A percentile compares a stretch with the other conserved stretches of the same genome.
These are phyloP conservation scores for Flaveria ramosissima DNA, from an alignment of 129 eudicot genomes.

Conservation along the genomic window DNA sequence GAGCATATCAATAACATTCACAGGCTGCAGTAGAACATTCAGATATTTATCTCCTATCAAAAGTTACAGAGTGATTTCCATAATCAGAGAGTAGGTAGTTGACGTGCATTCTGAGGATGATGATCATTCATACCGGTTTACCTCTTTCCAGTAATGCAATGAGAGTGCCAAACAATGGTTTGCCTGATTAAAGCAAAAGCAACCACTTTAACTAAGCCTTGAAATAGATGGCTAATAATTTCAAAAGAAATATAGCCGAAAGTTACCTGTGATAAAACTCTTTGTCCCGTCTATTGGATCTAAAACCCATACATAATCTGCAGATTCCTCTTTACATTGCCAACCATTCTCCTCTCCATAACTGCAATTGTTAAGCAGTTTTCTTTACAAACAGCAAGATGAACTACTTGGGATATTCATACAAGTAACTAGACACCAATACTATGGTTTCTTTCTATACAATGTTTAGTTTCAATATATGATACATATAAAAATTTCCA, in stretches of 20 bases:
- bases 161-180: constrained; percentile 96
- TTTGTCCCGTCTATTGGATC: constrained; percentile 98
- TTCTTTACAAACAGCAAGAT: constrained; percentile 7
- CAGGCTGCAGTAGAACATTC: neutral
- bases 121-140: constrained; percentile 80
- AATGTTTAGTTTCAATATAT: neutral
- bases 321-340: constrained; percentile 79
- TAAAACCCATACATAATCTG: constrained; percentile 97
- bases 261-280: constrained; percentile 90
- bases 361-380: constrained; percentile 47
- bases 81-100: neutral
- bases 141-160: constrained; percentile 83
- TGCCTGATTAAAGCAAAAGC: constrained; percentile 53
- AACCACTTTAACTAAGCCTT: neutral
- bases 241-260: constrained; percentile 1
- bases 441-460: neutral
- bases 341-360: constrained; percentile 97
- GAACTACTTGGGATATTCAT: constrained; percentile 13
- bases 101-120: constrained; percentile 7
- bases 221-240: neutral
- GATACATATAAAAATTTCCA: neutral
- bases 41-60: neutral
- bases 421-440: constrained; percentile 5
- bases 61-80: neutral
- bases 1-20: constrained; percentile 24